Conservation (phyloP, 73 alveolate species). For the Blepharisma stoltei region DNA sequence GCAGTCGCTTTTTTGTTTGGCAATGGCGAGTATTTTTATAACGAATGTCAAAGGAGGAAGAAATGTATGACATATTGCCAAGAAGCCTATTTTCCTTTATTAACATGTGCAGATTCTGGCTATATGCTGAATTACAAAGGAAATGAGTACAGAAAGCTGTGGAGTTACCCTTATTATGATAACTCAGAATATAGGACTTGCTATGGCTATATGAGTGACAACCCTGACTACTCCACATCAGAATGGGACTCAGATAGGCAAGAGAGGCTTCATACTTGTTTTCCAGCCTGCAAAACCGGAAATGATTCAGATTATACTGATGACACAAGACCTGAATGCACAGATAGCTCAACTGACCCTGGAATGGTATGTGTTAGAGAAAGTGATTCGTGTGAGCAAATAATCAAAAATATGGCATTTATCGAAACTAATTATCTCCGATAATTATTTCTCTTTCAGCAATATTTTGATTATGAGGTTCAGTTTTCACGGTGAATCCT, state of each 20-base stretch:
- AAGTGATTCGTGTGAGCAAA: slow-evolving; percentile 46
- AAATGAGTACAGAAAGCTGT: slow-evolving; percentile 38
- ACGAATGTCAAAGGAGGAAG: slow-evolving; percentile 41
- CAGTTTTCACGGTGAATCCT: too few species aligned
- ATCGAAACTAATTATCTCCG: too few species aligned
- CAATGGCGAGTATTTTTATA: slow-evolving; percentile 35
- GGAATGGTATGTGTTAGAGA: slow-evolving; percentile 47
- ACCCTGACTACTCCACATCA: slow-evolving; percentile 30
- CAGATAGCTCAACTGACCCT: slow-evolving; percentile 28
- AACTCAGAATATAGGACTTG: slow-evolving; percentile 38
- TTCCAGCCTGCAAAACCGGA: slow-evolving; percentile 50
- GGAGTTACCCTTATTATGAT: slow-evolving; percentile 37
- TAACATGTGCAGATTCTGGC: slow-evolving; percentile 31
- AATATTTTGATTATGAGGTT: too few species aligned
- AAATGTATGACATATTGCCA: slow-evolving; percentile 50
- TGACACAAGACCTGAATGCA: slow-evolving; percentile 32
- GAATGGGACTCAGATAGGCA: slow-evolving; percentile 26
- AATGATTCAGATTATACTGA: slow-evolving; percentile 32
- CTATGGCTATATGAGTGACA: slow-evolving; percentile 31
- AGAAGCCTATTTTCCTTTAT: slow-evolving; percentile 49
- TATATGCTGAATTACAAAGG: slow-evolving; percentile 44
- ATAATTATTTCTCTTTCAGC: too few species aligned
- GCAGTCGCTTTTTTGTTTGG: slow-evolving; percentile 36
- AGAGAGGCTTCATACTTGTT: slow-evolving; percentile 56
- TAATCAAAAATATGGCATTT: too few species aligned